A percentile compares a stretch with the other conserved stretches of the same genome.
Evolutionary conservation across 371 early-diverging fungal genomes (phyloP).

Genomic region (Mortierella sp.): DNA sequence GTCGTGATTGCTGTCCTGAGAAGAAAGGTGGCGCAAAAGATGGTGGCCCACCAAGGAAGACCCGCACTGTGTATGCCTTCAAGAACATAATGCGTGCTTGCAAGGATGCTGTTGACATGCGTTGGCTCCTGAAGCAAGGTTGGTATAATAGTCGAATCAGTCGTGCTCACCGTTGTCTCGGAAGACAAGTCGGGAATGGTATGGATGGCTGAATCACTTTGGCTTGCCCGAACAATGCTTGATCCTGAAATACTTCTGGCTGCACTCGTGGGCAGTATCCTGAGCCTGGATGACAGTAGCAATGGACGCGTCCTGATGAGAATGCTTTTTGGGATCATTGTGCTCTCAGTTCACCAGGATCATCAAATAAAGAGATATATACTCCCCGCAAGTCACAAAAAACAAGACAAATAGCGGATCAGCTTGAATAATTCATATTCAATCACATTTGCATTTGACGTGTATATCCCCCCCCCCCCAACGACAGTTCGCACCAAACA

Average conservation of each 20-base stretch:
- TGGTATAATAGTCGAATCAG: slow-evolving; percentile 1
- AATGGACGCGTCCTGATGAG: not conserved
- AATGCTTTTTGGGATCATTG: not conserved
- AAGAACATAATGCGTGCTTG: slow-evolving; percentile 59
- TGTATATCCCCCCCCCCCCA: not conserved
- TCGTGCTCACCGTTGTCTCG: not conserved
- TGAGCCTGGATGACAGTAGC: not conserved
- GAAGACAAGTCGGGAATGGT: not conserved
- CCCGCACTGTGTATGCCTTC: slow-evolving; percentile 59
- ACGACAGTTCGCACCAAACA: not conserved
- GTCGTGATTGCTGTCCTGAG: slow-evolving; percentile 73
- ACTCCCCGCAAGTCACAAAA: slow-evolving; percentile 1
- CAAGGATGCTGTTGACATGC: slow-evolving; percentile 54
- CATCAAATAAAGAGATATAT: too few species aligned
- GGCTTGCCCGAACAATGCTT: not conserved
- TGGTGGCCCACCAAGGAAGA: slow-evolving; percentile 80
- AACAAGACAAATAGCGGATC: not conserved
- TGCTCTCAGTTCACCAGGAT: not conserved
- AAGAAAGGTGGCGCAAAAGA: slow-evolving; percentile 67
- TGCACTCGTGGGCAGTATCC: not conserved
- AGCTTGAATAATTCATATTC: too few species aligned
- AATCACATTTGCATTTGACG: not conserved
- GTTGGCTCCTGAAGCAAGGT: slow-evolving; percentile 31
- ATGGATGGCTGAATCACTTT: not conserved
- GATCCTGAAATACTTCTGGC: slow-evolving; percentile 13